Base-by-base conservation (phyloP, 2,329 filamentous ascomycete genomes). In the Lachnum nothofagi region DNA sequence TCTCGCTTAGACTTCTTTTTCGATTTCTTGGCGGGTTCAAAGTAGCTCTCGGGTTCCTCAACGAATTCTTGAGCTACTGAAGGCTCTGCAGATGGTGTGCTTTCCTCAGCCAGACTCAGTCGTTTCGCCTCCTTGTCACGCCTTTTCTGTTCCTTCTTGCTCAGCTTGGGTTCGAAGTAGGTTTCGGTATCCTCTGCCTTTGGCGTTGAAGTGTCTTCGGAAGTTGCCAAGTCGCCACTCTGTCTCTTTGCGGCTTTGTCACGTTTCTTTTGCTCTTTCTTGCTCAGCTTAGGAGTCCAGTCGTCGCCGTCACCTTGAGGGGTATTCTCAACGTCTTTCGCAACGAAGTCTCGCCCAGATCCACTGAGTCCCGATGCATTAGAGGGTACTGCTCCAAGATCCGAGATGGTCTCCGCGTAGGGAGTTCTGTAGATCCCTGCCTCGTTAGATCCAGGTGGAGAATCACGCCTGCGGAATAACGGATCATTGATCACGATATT, bases 401-500 rank as follows among this genome's bases (percentile, higher is more conserved):
- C 73, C 3, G 69, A 65, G 7, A 72, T 69, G 3, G 72, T 74
- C 56, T 79, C 75, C 1, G 71, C 70, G 47, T 70, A 76, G 5
- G 80, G 73, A 14, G 68, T 68, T 46, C 69, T 68, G 56, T 82
- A 81, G 49, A 70, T 60, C n/a, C 57, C 49, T 37, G 59, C 62
- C 43, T 78, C 76, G 55, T 79, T 76, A 3, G 80, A 77, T 4
- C 77, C 77, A 3, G 82, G 80, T 6, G 83, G 80, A 1, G 82
- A 85, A 45, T 80, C 76, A 23, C 84, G 80, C 43, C 73, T 75
- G 55, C 79, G 79, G 60, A 82, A 88, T 1, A 66, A 70, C 0
- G 80, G 78, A 57, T 88, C 76, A 39, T 86, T 72, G 29, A 85
- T 83, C 39, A 88, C 80, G 49, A 88, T 80, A 34, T 85, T 77